These are phyloP conservation scores for Lentinula aciculospora DNA, from an alignment of 768 basidiomycete genomes.

Conservation along the genomic window DNA sequence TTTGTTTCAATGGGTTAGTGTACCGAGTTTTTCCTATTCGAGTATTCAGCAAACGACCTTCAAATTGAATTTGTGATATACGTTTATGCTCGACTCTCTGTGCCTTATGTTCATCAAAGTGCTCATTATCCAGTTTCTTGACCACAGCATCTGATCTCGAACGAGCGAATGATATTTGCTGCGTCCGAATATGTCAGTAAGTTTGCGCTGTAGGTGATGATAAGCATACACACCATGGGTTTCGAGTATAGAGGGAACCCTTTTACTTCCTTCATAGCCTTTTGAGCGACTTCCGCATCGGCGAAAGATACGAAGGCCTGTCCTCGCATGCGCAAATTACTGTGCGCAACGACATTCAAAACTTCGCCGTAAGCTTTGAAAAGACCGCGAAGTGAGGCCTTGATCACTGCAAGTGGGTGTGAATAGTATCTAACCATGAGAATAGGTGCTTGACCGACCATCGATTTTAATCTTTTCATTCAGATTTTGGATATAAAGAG, in stretches of 20 bases:
- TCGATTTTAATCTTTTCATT: slow-evolving; percentile 91
- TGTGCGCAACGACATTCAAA: slow-evolving; percentile 91
- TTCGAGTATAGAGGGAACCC: slow-evolving; percentile 95
- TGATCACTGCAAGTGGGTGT: slow-evolving; percentile 55
- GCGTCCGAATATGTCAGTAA: slow-evolving; percentile 7
- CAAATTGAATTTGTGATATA: slow-evolving; percentile 33
- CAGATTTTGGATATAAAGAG: slow-evolving; percentile 92
- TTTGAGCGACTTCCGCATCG: slow-evolving; percentile 74
- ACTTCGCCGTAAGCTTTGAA: slow-evolving; percentile 95
- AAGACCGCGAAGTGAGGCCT: slow-evolving; percentile 77
- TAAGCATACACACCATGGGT: slow-evolving; percentile 73
- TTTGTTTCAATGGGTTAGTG: slow-evolving; percentile 86
- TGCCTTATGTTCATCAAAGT: slow-evolving; percentile 72
- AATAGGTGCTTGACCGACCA: too few relatives aligned
- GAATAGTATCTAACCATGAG: slow-evolving; percentile 7
- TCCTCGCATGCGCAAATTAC: slow-evolving; percentile 94
- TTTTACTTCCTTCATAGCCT: slow-evolving; percentile 88
- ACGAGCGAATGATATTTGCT: slow-evolving; percentile 95
- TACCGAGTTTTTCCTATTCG: slow-evolving; percentile 70
- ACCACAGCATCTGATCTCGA: slow-evolving; percentile 90
- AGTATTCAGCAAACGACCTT: neutral
- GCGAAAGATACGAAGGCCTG: slow-evolving; percentile 97
- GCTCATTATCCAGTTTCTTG: slow-evolving; percentile 59
- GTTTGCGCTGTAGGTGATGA: neutral
- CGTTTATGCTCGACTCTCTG: slow-evolving; percentile 80